A percentile compares a stretch with the other conserved stretches of the same genome.
Evolutionary conservation across 495 filamentous ascomycete species (phyloP).

Genomic region (Lichenothelia convexa): DNA sequence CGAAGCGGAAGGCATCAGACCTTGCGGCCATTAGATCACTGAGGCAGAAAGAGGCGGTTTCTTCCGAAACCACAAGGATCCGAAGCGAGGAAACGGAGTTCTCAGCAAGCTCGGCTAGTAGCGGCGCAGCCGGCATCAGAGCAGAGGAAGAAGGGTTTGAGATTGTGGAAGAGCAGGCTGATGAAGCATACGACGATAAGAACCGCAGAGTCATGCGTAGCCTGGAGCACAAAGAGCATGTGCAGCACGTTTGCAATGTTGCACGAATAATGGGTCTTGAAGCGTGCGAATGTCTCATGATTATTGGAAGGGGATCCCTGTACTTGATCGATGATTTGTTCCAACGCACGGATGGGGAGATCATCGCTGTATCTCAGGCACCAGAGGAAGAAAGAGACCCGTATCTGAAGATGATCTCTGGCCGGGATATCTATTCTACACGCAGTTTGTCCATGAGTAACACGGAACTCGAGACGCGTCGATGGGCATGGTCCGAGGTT

Average conservation of each 20-base stretch:
- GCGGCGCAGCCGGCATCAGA: no score
- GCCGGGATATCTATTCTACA: constrained; percentile 46
- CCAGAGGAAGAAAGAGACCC: constrained; percentile 83
- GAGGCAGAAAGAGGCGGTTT: no score
- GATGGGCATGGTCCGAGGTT: constrained; percentile 87
- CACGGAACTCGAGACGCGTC: constrained; percentile 60
- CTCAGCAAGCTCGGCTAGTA: no score
- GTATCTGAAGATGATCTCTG: constrained; percentile 84
- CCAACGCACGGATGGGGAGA: constrained; percentile 83
- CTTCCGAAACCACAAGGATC: constrained; percentile 31
- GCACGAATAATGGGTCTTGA: constrained; percentile 87
- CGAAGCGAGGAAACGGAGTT: no score
- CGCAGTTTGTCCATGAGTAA: constrained; percentile 25
- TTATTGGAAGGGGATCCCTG: constrained; percentile 78
- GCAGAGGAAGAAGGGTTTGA: constrained; percentile 71
- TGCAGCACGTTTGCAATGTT: constrained; percentile 89
- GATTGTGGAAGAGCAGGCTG: constrained; percentile 71
- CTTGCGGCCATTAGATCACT: constrained; percentile 3
- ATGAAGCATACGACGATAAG: constrained; percentile 86
- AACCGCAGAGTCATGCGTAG: constrained; percentile 94
- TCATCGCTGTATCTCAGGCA: constrained; percentile 89
- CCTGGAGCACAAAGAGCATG: constrained; percentile 73
- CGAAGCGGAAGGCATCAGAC: constrained; percentile 47
- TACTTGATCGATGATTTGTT: constrained; percentile 94
- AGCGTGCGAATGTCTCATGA: constrained; percentile 76